These are phyloP conservation scores for Cercospora zeae-maydis DNA, from an alignment of 2,329 filamentous ascomycete species.

Conservation along the genomic window DNA sequence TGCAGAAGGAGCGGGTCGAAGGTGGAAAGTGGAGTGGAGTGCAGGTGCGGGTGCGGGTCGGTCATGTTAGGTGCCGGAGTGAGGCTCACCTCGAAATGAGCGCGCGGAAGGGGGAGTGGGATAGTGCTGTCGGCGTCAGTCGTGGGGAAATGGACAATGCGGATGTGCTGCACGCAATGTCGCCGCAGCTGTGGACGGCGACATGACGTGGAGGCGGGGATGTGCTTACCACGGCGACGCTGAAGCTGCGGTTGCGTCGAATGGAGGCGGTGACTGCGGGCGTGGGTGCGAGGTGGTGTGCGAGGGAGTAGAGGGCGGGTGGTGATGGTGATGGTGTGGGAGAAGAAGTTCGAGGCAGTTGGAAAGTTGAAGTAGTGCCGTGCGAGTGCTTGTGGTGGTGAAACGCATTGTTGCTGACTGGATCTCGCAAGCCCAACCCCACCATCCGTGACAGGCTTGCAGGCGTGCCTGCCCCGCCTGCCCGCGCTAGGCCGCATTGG, in stretches of 20 bases:
- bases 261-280: neutral
- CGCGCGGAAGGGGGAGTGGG: neutral
- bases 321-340: neutral
- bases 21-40: neutral
- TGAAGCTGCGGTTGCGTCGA: neutral
- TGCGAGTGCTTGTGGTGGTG: neutral
- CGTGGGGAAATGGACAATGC: neutral
- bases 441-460: neutral
- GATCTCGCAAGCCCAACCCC: neutral
- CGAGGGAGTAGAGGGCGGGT: neutral
- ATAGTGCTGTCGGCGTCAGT: neutral
- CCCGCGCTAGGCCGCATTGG: neutral
- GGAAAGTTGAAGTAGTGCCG: neutral
- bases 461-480: neutral
- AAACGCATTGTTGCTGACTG: no score
- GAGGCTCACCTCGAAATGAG: slow-evolving; percentile 2
- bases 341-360: neutral
- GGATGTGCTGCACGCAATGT: neutral
- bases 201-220: neutral
- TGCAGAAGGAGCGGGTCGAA: neutral
- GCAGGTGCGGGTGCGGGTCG: neutral
- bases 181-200: neutral
- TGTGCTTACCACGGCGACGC: neutral
- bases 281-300: neutral
- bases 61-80: neutral